Conservation (phyloP, 768 basidiomycete genomes). For the Leucocoprinus leucothites region DNA sequence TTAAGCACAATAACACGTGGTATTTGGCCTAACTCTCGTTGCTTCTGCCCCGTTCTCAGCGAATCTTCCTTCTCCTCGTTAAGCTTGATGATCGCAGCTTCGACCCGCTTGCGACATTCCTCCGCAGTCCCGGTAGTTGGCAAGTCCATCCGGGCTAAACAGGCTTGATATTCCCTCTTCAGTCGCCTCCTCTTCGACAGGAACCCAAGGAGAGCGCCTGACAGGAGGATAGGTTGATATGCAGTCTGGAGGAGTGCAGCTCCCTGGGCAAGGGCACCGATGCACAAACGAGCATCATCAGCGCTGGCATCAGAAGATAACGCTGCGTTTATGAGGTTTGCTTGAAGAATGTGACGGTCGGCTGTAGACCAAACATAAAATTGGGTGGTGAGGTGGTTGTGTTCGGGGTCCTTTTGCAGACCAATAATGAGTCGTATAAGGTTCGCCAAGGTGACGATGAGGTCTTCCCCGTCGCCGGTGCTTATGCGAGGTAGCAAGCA, state of each 20-base stretch:
- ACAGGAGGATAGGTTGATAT: constrained; percentile 45
- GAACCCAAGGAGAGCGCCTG: constrained; percentile 40
- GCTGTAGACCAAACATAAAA: constrained; percentile 45
- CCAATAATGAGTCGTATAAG: constrained; percentile 33
- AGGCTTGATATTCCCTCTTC: constrained; percentile 36
- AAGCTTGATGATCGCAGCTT: constrained; percentile 31
- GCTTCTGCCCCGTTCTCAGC: constrained; percentile 8
- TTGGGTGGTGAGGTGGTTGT: constrained; percentile 30
- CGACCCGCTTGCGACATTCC: constrained; percentile 34
- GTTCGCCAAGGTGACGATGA: constrained; percentile 34
- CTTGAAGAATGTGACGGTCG: constrained; percentile 38
- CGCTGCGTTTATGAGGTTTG: constrained; percentile 39
- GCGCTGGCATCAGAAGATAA: constrained; percentile 27
- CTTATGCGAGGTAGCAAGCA: constrained; percentile 24
- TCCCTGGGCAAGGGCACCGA: constrained; percentile 49
- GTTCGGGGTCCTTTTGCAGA: constrained; percentile 13
- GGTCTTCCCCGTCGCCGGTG: constrained; percentile 17
- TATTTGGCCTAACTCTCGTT: constrained; percentile 40
- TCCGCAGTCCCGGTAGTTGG: constrained; percentile 33
- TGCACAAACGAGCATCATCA: constrained; percentile 39
- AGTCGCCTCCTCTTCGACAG: constrained; percentile 30
- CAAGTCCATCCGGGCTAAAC: constrained; percentile 37
- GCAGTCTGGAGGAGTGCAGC: constrained; percentile 45
- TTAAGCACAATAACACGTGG: constrained; percentile 42
- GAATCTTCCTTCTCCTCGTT: constrained; percentile 26